phyloP scores from a whole-genome alignment of 2,329 filamentous ascomycete genomes.

The Trichophaea hybrida region DNA sequence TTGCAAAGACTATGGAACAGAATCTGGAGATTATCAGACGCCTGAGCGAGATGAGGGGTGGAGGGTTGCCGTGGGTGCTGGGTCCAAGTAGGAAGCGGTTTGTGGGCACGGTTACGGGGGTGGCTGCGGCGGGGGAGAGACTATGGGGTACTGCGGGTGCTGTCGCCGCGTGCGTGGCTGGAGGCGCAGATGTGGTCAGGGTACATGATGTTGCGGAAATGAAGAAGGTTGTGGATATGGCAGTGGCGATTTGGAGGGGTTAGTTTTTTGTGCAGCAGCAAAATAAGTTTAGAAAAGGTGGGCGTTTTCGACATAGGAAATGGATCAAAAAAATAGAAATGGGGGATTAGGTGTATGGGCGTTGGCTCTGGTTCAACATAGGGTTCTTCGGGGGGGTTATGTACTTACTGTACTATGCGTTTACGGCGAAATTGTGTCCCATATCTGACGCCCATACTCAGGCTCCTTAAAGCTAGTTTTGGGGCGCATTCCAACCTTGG shows the following conservation, averaged over 20 bases:
- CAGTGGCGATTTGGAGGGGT: conserved; percentile 76
- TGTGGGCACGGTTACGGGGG: conserved; percentile 67
- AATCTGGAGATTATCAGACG: conserved; percentile 66
- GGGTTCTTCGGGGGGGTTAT: too few relatives aligned
- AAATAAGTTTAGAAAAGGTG: too few relatives aligned
- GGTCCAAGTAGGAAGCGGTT: conserved; percentile 84
- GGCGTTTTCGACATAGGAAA: too few relatives aligned
- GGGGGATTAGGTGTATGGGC: too few relatives aligned
- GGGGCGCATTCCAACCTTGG: too few relatives aligned
- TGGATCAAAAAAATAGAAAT: too few relatives aligned
- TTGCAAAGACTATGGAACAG: conserved; percentile 69
- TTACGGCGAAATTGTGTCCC: too few relatives aligned
- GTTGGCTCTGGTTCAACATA: too few relatives aligned
- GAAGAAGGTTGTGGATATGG: conserved; percentile 68
- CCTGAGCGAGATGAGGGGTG: conserved; percentile 48
- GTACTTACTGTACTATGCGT: too few relatives aligned
- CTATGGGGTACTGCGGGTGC: conserved; percentile 79
- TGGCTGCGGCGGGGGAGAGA: conserved; percentile 53
- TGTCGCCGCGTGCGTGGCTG: conserved; percentile 68
- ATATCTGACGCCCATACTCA: too few relatives aligned
- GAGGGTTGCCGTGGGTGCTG: conserved; percentile 74
- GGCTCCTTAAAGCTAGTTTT: too few relatives aligned
- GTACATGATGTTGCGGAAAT: conserved; percentile 88
- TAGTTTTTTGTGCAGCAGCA: conserved; percentile 10
- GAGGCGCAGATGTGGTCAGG: conserved; percentile 79